phyloP scores from a whole-genome alignment of 495 filamentous ascomycete species.

The Xylaria castorea region DNA sequence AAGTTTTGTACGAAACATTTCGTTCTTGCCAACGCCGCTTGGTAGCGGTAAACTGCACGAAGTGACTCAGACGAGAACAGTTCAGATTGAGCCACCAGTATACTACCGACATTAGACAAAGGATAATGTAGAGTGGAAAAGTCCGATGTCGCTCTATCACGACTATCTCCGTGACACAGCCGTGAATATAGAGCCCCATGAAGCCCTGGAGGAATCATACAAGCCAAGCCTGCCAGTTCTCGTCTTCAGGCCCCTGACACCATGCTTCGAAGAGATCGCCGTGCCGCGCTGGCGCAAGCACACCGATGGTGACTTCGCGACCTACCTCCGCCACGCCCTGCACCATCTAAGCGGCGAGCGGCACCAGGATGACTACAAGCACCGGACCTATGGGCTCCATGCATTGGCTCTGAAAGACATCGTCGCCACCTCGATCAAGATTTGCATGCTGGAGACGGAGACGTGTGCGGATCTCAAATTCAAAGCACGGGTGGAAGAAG shows the following conservation, averaged over 20 bases:
- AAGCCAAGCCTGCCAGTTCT: background rate
- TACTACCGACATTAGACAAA: background rate
- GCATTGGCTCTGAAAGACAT: constrained; percentile 1
- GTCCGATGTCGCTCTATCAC: constrained; percentile 18
- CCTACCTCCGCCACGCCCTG: constrained; percentile 9
- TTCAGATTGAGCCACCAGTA: background rate
- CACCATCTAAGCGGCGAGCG: constrained; percentile 2
- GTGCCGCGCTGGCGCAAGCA: background rate
- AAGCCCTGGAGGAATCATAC: background rate
- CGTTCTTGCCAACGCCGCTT: background rate
- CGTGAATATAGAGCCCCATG: background rate
- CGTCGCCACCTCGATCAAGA: constrained; percentile 10
- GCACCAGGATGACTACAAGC: constrained; percentile 6
- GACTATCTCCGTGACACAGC: constrained; percentile 7
- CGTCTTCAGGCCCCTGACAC: background rate
- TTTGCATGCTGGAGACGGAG: constrained; percentile 17
- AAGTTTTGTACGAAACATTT: too few species aligned
- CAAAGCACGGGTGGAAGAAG: background rate
- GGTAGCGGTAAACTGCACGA: background rate
- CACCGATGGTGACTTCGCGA: background rate
- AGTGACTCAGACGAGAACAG: background rate
- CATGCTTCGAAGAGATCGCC: constrained; percentile 9
- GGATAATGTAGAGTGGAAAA: background rate
- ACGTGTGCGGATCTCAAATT: background rate
- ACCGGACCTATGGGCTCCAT: background rate